Base-by-base conservation (phyloP, 805 yeast species). In the Monosporozyma servazzii region DNA sequence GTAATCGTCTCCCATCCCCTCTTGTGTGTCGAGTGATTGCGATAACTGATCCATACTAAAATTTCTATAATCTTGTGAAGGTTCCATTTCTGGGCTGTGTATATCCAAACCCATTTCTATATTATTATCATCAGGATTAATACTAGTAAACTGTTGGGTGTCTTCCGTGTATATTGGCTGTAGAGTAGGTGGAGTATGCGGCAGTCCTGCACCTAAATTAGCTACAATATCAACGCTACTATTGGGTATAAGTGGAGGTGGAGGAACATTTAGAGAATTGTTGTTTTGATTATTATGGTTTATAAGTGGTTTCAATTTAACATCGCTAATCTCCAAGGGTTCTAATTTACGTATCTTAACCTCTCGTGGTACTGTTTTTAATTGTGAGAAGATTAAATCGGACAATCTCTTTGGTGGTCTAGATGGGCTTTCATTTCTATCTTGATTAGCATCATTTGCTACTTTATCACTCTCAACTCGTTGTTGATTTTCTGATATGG, bases 281-380 rank as follows among this genome's bases (percentile, higher is more conserved):
- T 25, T 25, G 13, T 10, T 40, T 3, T 18, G 17, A 40, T 40
- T 40, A 21, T 41, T 27, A 25, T 42, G 40, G 2, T 25, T 17
- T 15, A 20, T 30, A 11, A 37, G 39, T 23, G 50, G 50, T 31
- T 47, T 42, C 31, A 31, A 10, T 33, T 45, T 39, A 8, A 45
- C 45, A 30, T 54, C 56, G 20, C 43, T 25, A n/a, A 55, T 50
- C 20, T 48, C 45, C 30, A 58, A 31, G 1, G 60, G 62, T 30
- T 51, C 55, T 8, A 59, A 29, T 33, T 56, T 58, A 17, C 61
- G 53, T 20, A 54, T 51, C 40, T 59, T 59, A 2, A 54, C 33
- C 23, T 54, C 54, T 7, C 48, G 45, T 5, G 47, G 45, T 20
- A 49, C 44, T 5, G 29, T 50, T 23, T 51, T 50, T 17, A 58